phyloP scores from a whole-genome alignment of 2,329 filamentous ascomycete species.

The Aspergillus neotritici region DNA sequence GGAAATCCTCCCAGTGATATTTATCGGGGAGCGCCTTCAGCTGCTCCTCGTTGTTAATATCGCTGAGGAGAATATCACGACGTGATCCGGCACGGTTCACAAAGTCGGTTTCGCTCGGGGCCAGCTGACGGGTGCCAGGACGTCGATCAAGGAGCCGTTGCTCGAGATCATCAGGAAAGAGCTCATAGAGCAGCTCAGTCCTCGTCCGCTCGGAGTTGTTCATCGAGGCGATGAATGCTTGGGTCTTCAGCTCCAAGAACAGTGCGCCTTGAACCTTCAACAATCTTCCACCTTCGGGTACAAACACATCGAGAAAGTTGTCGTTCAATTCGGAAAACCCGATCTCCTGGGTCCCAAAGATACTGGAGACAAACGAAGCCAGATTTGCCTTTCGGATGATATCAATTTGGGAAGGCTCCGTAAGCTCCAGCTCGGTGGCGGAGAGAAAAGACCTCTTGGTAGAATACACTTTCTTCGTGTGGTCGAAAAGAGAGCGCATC shows the following conservation, averaged over 20 bases:
- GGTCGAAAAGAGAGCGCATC: constrained; percentile 57
- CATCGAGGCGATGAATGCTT: constrained; percentile 59
- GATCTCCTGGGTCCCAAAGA: constrained; percentile 60
- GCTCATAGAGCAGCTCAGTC: constrained; percentile 53
- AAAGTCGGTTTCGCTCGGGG: constrained; percentile 57
- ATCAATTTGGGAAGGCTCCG: constrained; percentile 50
- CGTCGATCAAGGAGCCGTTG: constrained; percentile 50
- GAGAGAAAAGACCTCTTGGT: constrained; percentile 53
- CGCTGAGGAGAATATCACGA: constrained; percentile 52
- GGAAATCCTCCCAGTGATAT: constrained; percentile 60
- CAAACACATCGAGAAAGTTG: constrained; percentile 59
- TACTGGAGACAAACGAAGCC: constrained; percentile 58
- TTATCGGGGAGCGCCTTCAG: constrained; percentile 50
- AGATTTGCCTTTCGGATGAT: constrained; percentile 60
- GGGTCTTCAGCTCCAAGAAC: constrained; percentile 61
- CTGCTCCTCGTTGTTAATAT: constrained; percentile 48
- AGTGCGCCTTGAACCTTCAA: constrained; percentile 56
- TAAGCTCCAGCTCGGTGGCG: constrained; percentile 48
- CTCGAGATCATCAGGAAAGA: constrained; percentile 56
- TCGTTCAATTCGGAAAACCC: constrained; percentile 60
- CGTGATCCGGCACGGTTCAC: constrained; percentile 50
- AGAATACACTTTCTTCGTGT: constrained; percentile 58
- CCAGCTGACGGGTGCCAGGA: constrained; percentile 49
- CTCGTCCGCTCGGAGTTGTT: constrained; percentile 51
- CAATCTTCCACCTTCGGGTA: constrained; percentile 53